Evolutionary conservation across 192 early-diverging fungal species (phyloP), one percentile per base, ranked within the genome.

Genomic region (Podochytrium sp.): DNA sequence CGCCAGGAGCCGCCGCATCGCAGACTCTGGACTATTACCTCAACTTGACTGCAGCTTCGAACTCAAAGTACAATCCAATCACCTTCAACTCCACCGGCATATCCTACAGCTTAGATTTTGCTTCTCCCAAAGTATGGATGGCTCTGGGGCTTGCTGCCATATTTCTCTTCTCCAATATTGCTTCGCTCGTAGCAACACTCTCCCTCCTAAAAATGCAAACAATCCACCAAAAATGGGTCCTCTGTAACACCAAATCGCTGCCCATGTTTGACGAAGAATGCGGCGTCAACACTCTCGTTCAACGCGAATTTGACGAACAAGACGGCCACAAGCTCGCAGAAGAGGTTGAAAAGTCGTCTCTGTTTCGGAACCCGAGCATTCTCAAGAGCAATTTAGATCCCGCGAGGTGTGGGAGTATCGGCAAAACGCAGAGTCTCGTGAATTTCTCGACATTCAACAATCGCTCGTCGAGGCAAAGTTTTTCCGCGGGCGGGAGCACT

Each of bases 381-480:
- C 43, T 10, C 0, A 10, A 20, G 10, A 20, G 10, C 12, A 47
- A 47, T 47, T 20, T 20, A 57, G 12, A 10, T n/a, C 27, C n/a
- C 12, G 55, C 0, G 0, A 27, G 16, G 37, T 18, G 16, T 6
- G 37, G 40, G 20, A 63, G 33, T 16, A 32, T 63, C 20, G n/a
- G 29, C 34, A 63, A 63, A 63, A 63, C 61, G 2, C 61, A 63
- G 29, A 38, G 33, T 39, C 14, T 63, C 20, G 37, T 63, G 12
- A 23, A 65, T 25, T 49, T 49, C 32, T 42, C 64, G 0, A 16
- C 64, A 0, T 65, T 33, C 25, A 65, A 65, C 42, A 65, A 65
- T 20, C 39, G 49, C 1, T 2, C 64, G 16, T 65, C 64, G 27
- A 65, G 29, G 29, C 40, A 65, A 39, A 33, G 18, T 33, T 65